Percentiles rank a stretch among this genome's conserved stretches.
Evolutionary conservation across 2,329 filamentous ascomycete species (phyloP).

Genomic region (Alternaria solani): DNA sequence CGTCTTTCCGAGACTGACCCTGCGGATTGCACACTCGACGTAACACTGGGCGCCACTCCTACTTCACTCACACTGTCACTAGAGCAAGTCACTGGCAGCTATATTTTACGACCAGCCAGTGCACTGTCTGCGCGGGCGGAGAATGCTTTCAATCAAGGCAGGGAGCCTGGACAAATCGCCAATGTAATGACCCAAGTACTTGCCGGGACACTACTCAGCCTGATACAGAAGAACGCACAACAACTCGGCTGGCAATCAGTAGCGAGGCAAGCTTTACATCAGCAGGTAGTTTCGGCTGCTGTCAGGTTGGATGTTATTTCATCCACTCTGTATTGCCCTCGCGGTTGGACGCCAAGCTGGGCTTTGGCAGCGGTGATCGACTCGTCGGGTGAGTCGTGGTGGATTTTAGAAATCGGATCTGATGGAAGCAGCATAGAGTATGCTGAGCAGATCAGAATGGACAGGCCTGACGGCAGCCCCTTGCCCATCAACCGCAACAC

Average conservation of each 20-base stretch:
- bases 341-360: conserved; percentile 77
- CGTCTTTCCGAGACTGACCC: conserved; percentile 68
- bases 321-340: conserved; percentile 73
- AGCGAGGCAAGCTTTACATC: conserved; percentile 38
- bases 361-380: conserved; percentile 66
- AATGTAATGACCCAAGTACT: conserved; percentile 68
- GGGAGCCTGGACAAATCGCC: conserved; percentile 66
- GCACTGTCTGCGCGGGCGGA: conserved; percentile 62
- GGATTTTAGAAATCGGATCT: conserved; percentile 43
- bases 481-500: conserved; percentile 36
- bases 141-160: conserved; percentile 67
- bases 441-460: conserved; percentile 41
- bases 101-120: conserved; percentile 69
- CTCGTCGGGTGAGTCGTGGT: conserved; percentile 49
- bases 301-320: conserved; percentile 68
- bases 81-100: conserved; percentile 80
- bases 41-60: conserved; percentile 73
- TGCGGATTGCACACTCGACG: conserved; percentile 70
- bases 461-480: conserved; percentile 29
- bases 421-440: conserved; percentile 34
- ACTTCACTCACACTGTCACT: conserved; percentile 68
- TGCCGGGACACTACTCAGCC: conserved; percentile 67
- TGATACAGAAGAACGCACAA: conserved; percentile 67
- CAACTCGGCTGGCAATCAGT: conserved; percentile 70
- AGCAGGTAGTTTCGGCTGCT: conserved; percentile 66